Base-by-base conservation (phyloP, 768 basidiomycete species). In the Sporobolomyces pararoseus region DNA sequence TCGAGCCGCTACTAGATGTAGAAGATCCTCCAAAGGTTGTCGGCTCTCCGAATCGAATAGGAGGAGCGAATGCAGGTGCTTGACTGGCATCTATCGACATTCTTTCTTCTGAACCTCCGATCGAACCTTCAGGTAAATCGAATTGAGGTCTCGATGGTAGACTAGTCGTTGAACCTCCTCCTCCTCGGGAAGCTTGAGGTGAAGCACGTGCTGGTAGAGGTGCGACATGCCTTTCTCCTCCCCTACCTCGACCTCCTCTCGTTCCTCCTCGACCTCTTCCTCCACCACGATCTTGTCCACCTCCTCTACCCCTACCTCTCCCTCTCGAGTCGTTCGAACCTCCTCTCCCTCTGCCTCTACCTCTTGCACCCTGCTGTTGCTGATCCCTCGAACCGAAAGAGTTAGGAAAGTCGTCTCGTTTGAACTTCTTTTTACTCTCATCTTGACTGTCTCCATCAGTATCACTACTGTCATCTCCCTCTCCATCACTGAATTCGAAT, bases 401-500 rank as follows among this genome's bases (percentile, higher is more conserved):
- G n/a, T n/a, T n/a, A n/a, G n/a, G n/a, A n/a, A n/a, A n/a, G n/a
- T n/a, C n/a, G n/a, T n/a, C n/a, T n/a, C n/a, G n/a, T n/a, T n/a
- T 21, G 39, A 9, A 9, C 39, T 17, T 42, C 21, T 32, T 17
- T 42, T 23, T 25, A 1, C 35, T 54, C 27, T 51, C 51, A 21
- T 27, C 39, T 16, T 27, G 59, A n/a, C 53, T 55, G 17, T 66
- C 66, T n/a, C n/a, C n/a, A n/a, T n/a, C n/a, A n/a, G n/a, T n/a
- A 32, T 19, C 32, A 7, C 44, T 49, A 19, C 57, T 52, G 44
- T 57, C 52, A 2, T 50, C 53, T 37, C 57, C 68, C 10, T 66
- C 73, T 16, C 67, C 72, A 17, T 60, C 59, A 39, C 63, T 66
- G 32, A 74, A 74, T 63, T 74, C 70, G n/a, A 74, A 74, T 63